A percentile compares a stretch with the other conserved stretches of the same genome.
Conservation (phyloP, 768 basidiomycete species). For the Cystobasidium onofrii region DNA sequence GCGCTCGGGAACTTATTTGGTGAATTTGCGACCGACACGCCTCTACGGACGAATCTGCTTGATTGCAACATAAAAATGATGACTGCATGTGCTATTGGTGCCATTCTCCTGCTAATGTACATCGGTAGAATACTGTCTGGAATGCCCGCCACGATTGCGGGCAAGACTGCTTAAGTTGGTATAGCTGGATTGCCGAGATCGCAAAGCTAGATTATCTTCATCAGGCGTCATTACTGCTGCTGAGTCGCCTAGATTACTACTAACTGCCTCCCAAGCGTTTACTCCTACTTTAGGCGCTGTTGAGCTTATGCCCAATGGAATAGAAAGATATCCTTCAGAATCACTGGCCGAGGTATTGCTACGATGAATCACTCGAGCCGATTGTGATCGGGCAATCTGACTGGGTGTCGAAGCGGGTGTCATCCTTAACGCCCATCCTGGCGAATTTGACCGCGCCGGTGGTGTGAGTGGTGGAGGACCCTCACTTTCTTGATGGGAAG, state of each 20-base stretch:
- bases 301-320: constrained; percentile 23
- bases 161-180: constrained; percentile 16
- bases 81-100: not conserved
- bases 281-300: not conserved
- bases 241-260: not conserved
- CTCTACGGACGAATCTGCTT: no score
- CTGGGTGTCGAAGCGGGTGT: not conserved
- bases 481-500: not conserved
- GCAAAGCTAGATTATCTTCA: not conserved
- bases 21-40: no score
- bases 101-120: not conserved
- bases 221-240: not conserved
- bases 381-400: not conserved
- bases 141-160: constrained; percentile 13
- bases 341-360: constrained; percentile 12
- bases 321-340: constrained; percentile 9
- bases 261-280: not conserved
- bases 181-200: constrained; percentile 21
- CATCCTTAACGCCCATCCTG: constrained; percentile 18
- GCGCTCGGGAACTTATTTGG: no score
- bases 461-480: constrained; percentile 24
- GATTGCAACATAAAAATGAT: no score
- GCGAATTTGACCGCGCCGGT: not conserved
- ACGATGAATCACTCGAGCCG: not conserved
- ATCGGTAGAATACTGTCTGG: not conserved